Conservation (phyloP, 257 asterid genomes). For the Oldenlandia corymbosa region DNA sequence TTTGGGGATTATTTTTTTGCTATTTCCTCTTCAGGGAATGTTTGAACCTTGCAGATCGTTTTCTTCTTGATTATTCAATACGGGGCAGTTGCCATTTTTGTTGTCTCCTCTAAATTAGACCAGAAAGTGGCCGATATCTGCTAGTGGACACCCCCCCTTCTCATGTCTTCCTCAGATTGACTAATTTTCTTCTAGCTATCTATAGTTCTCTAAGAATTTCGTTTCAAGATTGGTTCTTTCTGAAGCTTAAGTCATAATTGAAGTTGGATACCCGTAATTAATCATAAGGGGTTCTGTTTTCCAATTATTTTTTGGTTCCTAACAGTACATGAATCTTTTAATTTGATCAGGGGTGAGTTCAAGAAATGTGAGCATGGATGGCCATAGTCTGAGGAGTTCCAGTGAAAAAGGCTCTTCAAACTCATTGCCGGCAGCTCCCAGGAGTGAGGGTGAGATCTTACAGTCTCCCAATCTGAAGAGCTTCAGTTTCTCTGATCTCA, state of each 20-base stretch:
- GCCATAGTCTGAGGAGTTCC: slow-evolving; percentile 25
- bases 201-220: background rate
- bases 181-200: background rate
- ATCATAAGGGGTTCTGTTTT: background rate
- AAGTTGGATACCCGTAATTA: background rate
- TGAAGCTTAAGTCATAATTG: background rate
- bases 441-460: slow-evolving; percentile 88
- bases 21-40: no score
- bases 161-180: background rate
- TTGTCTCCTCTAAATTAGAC: background rate
- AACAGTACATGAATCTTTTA: background rate
- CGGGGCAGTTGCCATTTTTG: background rate
- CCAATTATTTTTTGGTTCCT: background rate
- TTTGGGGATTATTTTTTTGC: no score
- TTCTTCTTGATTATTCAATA: background rate
- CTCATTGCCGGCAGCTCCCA: slow-evolving; percentile 43
- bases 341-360: slow-evolving; percentile 44
- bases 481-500: slow-evolving; percentile 59
- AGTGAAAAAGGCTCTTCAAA: slow-evolving; percentile 35
- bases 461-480: slow-evolving; percentile 63
- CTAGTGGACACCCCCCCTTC: background rate
- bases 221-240: background rate
- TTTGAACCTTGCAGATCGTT: background rate
- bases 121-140: slow-evolving; percentile 6
- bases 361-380: slow-evolving; percentile 40